A percentile compares a stretch with the other conserved stretches of the same genome.
phyloP scores from a whole-genome alignment of 345 rosid species.

The Populus alba region DNA sequence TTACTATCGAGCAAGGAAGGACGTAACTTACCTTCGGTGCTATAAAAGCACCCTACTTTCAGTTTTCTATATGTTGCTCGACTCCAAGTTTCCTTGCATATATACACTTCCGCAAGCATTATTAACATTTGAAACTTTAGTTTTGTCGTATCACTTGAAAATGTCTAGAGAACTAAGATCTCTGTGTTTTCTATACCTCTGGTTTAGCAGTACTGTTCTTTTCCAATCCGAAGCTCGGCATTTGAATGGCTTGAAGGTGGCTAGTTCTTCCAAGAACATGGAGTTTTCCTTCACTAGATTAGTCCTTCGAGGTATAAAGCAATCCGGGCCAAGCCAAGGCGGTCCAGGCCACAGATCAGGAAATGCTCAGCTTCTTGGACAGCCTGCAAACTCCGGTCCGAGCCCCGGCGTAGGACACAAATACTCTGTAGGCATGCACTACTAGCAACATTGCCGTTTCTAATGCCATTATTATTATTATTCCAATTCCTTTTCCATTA shows the following conservation, averaged over 20 bases:
- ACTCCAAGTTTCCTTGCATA: not conserved
- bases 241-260: not conserved
- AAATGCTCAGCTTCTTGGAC: not conserved
- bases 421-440: not conserved
- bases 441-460: not conserved
- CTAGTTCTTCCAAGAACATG: not conserved
- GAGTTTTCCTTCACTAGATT: not conserved
- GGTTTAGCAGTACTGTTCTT: not conserved
- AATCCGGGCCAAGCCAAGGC: slow-evolving; percentile 35
- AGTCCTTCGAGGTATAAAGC: slow-evolving; percentile 8
- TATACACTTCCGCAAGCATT: not conserved
- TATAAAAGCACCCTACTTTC: not conserved
- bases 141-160: not conserved
- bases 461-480: too few species aligned
- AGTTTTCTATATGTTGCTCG: not conserved
- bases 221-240: slow-evolving; percentile 4
- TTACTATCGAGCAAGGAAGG: not conserved
- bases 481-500: not conserved
- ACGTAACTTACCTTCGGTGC: not conserved
- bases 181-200: not conserved
- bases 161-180: not conserved
- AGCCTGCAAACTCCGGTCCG: slow-evolving; percentile 25
- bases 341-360: slow-evolving; percentile 31
- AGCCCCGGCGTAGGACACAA: slow-evolving; percentile 37
- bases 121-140: not conserved